These are phyloP conservation scores for Dictyostelium firmibasis DNA, from an alignment of 78 protist genomes.

Conservation along the genomic window DNA sequence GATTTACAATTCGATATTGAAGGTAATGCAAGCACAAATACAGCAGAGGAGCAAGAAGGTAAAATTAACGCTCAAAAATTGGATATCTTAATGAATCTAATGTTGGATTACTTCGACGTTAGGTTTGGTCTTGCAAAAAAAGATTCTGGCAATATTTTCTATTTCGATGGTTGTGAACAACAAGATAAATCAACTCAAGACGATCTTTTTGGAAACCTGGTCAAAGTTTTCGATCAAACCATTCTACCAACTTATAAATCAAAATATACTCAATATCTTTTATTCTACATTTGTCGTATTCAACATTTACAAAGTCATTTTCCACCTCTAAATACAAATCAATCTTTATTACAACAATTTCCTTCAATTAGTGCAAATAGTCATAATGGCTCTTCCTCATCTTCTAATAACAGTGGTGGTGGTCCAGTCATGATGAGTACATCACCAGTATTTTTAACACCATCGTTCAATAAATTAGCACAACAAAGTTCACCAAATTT, in stretches of 20 bases:
- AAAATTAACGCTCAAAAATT: conserved; percentile 60
- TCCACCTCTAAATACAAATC: conserved; percentile 26
- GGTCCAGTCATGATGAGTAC: neutral
- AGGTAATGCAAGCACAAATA: neutral
- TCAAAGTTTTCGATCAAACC: conserved; percentile 32
- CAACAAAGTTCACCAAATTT: neutral
- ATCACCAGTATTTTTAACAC: conserved; percentile 24
- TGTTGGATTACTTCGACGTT: conserved; percentile 55
- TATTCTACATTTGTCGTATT: conserved; percentile 21
- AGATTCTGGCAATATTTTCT: conserved; percentile 50
- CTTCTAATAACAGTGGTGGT: neutral
- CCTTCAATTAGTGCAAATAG: neutral
- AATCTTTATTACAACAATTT: conserved; percentile 30
- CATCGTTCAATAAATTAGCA: conserved; percentile 15
- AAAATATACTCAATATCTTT: conserved; percentile 59
- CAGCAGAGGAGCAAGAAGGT: conserved; percentile 24
- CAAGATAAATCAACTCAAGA: conserved; percentile 17
- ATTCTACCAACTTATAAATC: conserved; percentile 64
- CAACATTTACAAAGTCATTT: conserved; percentile 6
- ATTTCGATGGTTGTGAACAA: conserved; percentile 1
- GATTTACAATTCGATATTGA: conserved; percentile 62
- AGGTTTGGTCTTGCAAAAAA: conserved; percentile 26
- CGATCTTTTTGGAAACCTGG: conserved; percentile 12
- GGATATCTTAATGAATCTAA: conserved; percentile 54
- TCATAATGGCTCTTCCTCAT: too few species aligned